A percentile compares a stretch with the other conserved stretches of the same genome.
Conservation (phyloP, 2,329 filamentous ascomycete species). For the Aspergillus sp. region DNA sequence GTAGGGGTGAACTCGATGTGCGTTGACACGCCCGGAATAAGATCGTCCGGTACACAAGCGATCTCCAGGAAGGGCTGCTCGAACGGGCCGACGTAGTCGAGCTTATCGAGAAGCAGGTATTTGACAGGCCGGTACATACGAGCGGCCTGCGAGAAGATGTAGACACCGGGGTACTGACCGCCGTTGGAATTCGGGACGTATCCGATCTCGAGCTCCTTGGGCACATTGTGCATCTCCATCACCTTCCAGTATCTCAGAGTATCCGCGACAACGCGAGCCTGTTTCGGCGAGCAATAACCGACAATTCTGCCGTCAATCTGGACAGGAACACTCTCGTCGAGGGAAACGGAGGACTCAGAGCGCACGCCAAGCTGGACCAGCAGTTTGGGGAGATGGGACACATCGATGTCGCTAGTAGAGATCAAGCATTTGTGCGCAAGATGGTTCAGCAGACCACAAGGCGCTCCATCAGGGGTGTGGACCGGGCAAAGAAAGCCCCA, state of each 20-base stretch:
- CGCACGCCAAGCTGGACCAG: slow-evolving; percentile 78
- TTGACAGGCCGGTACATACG: slow-evolving; percentile 90
- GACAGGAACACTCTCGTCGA: slow-evolving; percentile 81
- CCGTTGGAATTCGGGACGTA: slow-evolving; percentile 83
- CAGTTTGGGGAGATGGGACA: slow-evolving; percentile 70
- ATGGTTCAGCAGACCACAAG: slow-evolving; percentile 93
- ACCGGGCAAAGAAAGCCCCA: slow-evolving; percentile 98
- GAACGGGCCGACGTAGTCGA: slow-evolving; percentile 86
- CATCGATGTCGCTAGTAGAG: slow-evolving; percentile 72
- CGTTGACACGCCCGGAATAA: slow-evolving; percentile 82
- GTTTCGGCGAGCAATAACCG: slow-evolving; percentile 83
- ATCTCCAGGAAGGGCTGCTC: slow-evolving; percentile 99
- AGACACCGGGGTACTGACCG: slow-evolving; percentile 94
- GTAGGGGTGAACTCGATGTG: slow-evolving; percentile 94
- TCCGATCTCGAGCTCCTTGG: slow-evolving; percentile 83
- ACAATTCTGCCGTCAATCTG: slow-evolving; percentile 88
- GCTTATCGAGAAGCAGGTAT: slow-evolving; percentile 80
- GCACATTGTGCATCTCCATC: slow-evolving; percentile 75
- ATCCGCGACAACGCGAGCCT: slow-evolving; percentile 78
- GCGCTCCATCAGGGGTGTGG: slow-evolving; percentile 93
- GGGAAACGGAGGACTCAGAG: slow-evolving; percentile 71
- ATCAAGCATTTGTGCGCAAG: slow-evolving; percentile 93
- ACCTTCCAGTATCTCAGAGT: slow-evolving; percentile 95
- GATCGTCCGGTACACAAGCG: slow-evolving; percentile 82
- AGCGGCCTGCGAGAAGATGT: slow-evolving; percentile 82